These are phyloP conservation scores for Dactylis glomerata DNA, from an alignment of 176 grass and related monocot species.

Conservation along the genomic window DNA sequence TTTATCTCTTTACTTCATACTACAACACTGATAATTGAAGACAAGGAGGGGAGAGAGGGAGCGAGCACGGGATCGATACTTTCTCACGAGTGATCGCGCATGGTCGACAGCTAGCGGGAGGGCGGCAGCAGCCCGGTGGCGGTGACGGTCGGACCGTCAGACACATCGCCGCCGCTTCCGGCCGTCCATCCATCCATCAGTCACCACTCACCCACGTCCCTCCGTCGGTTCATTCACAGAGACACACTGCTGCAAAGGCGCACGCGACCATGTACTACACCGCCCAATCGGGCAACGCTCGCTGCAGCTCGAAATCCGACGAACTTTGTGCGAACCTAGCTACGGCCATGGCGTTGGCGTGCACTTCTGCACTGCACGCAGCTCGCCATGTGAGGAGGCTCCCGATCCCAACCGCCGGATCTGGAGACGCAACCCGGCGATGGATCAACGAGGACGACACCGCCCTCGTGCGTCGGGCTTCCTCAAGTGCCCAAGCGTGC, in stretches of 20 bases:
- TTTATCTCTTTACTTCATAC: too few species aligned
- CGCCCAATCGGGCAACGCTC: too few species aligned
- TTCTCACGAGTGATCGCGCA: not conserved
- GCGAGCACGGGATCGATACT: not conserved
- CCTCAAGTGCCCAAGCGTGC: not conserved
- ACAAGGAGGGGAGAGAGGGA: not conserved
- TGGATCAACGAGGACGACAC: not conserved
- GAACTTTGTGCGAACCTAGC: not conserved
- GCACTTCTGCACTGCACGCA: not conserved
- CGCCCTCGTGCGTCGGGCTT: not conserved
- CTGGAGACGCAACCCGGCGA: not conserved
- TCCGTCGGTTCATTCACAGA: not conserved
- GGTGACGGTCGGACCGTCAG: not conserved
- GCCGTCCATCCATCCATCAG: not conserved
- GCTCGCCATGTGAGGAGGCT: not conserved
- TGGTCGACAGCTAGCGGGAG: not conserved
- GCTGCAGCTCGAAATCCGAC: not conserved
- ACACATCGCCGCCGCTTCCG: not conserved
- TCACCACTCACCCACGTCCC: too few species aligned
- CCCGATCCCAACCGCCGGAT: not conserved
- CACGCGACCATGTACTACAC: not conserved
- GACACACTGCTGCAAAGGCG: not conserved
- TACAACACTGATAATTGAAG: not conserved
- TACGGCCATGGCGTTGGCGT: not conserved
- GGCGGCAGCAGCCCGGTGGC: not conserved